Base-by-base conservation (phyloP, 2,329 filamentous ascomycete species). In the Zasmidium angulare region DNA sequence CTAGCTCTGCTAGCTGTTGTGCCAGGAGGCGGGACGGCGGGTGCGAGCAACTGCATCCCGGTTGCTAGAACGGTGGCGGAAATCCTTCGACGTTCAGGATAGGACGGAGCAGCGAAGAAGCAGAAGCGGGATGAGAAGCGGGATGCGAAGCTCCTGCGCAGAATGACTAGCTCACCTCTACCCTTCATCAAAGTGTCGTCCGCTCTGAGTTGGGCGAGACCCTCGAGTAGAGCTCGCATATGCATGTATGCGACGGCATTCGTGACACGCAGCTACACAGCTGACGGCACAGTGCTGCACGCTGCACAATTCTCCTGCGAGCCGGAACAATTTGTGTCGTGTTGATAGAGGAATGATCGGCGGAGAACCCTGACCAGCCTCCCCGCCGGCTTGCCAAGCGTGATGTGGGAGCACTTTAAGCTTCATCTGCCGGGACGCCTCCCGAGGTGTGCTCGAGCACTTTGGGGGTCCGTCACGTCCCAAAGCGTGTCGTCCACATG, bases 361-460 rank as follows among this genome's bases (percentile, higher is more conserved):
- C n/a, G 36, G 36, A 43, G 36, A 43, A 43, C 36, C 36, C 36
- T 43, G 36, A 14, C 36, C 36, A 7, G 9, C 36, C 6, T 29
- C 36, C 36, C 36, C 36, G 36, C 36, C 36, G n/a, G 36, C 36
- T 43, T 3, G 48, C 48, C 48, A 50, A 50, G 48, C 26, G 11
- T 11, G 22, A 50, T 17, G n/a, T n/a, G 48, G 48, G 48, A 50
- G 48, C 48, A 14, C 48, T 26, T 26, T 50, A 50, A 50, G 48
- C 48, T 50, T 50, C 48, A 23, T 26, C 26, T 50, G 48, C 48
- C 48, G 48, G 48, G 22, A 21, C 36, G 36, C 36, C 36, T 19
- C 36, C 36, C 36, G 36, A 43, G 36, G 36, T 43, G 36, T 43
- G 36, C 36, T 43, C 36, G 36, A 43, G 36, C 36, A 17, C 36